phyloP scores from a whole-genome alignment of 2,329 filamentous ascomycete species.

The Thermothelomyces thermophilus region DNA sequence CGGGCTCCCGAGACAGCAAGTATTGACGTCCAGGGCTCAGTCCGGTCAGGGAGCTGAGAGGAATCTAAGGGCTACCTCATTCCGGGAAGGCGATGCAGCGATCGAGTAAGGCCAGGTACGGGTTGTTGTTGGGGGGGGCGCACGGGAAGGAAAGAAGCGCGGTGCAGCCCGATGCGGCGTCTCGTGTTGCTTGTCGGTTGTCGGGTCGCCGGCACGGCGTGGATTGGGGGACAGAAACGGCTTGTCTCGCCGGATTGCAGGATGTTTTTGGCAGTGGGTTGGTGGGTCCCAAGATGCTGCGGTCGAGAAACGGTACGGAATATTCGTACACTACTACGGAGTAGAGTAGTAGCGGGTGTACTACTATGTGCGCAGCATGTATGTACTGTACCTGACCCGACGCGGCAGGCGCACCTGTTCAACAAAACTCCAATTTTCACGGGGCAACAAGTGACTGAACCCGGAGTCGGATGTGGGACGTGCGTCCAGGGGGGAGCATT shows the following conservation, averaged over 20 bases:
- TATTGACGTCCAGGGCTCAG: constrained; percentile 37
- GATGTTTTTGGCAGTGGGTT: constrained; percentile 19
- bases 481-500: constrained; percentile 10
- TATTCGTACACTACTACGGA: no score
- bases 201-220: constrained; percentile 18
- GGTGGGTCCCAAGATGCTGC: constrained; percentile 11
- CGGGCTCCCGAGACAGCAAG: constrained; percentile 6
- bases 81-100: constrained; percentile 33
- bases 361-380: neutral
- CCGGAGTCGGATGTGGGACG: constrained; percentile 3
- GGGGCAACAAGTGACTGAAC: constrained; percentile 20
- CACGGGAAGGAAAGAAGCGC: constrained; percentile 2
- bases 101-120: constrained; percentile 21
- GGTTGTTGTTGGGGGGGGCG: neutral
- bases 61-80: constrained; percentile 52
- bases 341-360: no score
- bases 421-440: constrained; percentile 20
- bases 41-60: constrained; percentile 56
- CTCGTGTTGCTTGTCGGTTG: constrained; percentile 6
- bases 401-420: constrained; percentile 14
- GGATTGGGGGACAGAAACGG: constrained; percentile 8
- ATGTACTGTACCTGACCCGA: constrained; percentile 3
- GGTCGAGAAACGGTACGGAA: neutral
- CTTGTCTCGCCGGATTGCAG: constrained; percentile 14
- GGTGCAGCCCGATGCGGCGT: constrained; percentile 9